Conservation (phyloP, 129 eudicot genomes). For the Centella asiatica region DNA sequence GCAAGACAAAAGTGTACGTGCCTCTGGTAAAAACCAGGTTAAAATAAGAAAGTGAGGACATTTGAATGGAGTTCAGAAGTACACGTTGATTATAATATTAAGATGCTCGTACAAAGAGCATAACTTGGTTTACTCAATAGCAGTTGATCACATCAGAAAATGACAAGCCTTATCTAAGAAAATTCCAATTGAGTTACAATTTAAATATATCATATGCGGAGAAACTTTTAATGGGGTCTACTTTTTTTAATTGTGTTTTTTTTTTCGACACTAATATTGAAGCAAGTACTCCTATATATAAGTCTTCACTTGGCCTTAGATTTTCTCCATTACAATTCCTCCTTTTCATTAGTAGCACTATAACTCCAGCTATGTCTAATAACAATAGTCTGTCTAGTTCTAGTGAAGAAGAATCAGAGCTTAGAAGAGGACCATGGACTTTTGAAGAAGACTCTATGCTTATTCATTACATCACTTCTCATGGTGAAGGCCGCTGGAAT, state of each 20-base stretch:
- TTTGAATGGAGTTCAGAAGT: too few species aligned
- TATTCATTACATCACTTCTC: constrained; percentile 26
- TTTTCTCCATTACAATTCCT: constrained; percentile 6
- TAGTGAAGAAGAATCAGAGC: constrained; percentile 25
- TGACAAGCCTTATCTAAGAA: neutral
- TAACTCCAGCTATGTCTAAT: neutral
- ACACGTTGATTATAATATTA: neutral
- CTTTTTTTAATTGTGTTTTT: neutral
- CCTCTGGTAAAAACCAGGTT: too few species aligned
- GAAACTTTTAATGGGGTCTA: constrained; percentile 7
- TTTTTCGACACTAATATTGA: neutral
- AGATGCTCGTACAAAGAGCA: neutral
- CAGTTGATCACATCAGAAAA: neutral
- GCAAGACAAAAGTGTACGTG: too few species aligned
- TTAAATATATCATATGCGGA: constrained; percentile 4
- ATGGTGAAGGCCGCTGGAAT: constrained; percentile 59
- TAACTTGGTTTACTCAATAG: neutral
- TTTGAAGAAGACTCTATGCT: constrained; percentile 52
- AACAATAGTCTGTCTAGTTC: neutral
- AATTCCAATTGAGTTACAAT: constrained; percentile 1
- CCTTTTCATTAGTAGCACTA: neutral
- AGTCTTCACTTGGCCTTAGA: constrained; percentile 8
- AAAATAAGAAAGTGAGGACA: too few species aligned
- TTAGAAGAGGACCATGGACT: constrained; percentile 73
- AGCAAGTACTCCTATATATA: constrained; percentile 10